A percentile compares a stretch with the other conserved stretches of the same genome.
phyloP scores from a whole-genome alignment of 768 basidiomycete species.

The Gymnopilus junonius region DNA sequence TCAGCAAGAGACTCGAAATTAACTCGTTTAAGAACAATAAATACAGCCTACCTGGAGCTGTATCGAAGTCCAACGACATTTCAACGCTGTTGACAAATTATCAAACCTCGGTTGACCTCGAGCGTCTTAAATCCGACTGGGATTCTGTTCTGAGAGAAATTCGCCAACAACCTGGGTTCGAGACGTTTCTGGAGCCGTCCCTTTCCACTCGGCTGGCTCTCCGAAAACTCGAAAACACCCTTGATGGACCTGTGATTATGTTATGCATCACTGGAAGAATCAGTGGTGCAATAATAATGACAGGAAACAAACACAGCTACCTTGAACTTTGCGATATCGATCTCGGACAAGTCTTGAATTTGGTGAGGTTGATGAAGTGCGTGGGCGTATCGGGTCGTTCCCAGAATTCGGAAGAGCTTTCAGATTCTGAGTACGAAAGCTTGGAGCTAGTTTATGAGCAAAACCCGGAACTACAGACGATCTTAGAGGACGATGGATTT shows the following conservation, averaged over 20 bases:
- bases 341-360: neutral
- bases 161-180: constrained; percentile 8
- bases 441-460: neutral
- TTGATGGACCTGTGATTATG: constrained; percentile 9
- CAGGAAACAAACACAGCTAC: neutral
- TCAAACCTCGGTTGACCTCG: neutral
- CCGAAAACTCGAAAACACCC: neutral
- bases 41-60: neutral
- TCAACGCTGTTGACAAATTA: neutral
- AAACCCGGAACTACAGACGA: neutral
- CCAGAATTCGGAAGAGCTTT: neutral
- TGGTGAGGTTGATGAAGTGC: neutral
- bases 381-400: neutral
- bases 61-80: neutral
- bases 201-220: neutral
- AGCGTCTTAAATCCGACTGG: constrained; percentile 12
- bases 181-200: constrained; percentile 13
- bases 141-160: neutral
- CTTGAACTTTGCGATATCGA: neutral
- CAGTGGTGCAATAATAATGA: constrained; percentile 2
- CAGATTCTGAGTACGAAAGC: neutral
- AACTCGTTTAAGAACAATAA: neutral
- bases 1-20: constrained; percentile 10
- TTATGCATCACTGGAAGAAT: constrained; percentile 1
- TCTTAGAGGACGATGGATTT: no score